Evolutionary conservation across 352 stramenopile species (phyloP).

Genomic region (Phytopythium delawarense): DNA sequence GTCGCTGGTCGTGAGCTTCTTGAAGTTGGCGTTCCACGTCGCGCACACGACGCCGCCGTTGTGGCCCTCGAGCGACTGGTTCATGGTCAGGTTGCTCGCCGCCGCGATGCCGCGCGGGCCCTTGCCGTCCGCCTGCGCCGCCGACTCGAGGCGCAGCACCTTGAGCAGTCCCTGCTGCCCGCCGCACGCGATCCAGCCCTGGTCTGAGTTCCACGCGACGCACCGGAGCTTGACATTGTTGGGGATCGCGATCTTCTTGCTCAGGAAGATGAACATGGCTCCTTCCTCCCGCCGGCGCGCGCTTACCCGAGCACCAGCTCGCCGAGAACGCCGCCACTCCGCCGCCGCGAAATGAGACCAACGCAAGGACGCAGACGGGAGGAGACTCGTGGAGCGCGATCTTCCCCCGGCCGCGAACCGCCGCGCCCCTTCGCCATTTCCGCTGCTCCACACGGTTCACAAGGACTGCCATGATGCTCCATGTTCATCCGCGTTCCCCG

Average conservation of each 20-base stretch:
- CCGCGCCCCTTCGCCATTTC: background rate
- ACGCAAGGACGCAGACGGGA: background rate
- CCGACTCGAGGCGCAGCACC: constrained; percentile 88
- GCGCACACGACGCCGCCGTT: constrained; percentile 87
- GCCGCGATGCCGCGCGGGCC: constrained; percentile 78
- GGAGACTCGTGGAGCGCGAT: background rate
- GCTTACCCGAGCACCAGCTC: background rate
- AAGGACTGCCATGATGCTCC: no score
- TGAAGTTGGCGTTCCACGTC: constrained; percentile 93
- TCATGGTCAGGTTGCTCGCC: constrained; percentile 92
- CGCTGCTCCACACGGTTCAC: no score
- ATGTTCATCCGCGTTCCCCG: background rate
- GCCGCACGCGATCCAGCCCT: constrained; percentile 94
- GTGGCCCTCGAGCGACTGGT: constrained; percentile 93
- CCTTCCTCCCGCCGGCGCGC: background rate
- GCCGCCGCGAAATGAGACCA: background rate
- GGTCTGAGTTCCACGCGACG: constrained; percentile 90
- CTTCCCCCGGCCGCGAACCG: background rate
- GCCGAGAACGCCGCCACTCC: background rate
- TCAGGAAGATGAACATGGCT: constrained; percentile 93
- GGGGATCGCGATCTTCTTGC: constrained; percentile 95
- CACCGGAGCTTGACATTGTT: constrained; percentile 91
- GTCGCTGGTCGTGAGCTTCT: constrained; percentile 94
- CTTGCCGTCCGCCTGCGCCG: constrained; percentile 57
- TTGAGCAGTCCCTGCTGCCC: constrained; percentile 92